These are phyloP conservation scores for Oleoguttula mirabilis DNA, from an alignment of 495 filamentous ascomycete species.

Conservation along the genomic window DNA sequence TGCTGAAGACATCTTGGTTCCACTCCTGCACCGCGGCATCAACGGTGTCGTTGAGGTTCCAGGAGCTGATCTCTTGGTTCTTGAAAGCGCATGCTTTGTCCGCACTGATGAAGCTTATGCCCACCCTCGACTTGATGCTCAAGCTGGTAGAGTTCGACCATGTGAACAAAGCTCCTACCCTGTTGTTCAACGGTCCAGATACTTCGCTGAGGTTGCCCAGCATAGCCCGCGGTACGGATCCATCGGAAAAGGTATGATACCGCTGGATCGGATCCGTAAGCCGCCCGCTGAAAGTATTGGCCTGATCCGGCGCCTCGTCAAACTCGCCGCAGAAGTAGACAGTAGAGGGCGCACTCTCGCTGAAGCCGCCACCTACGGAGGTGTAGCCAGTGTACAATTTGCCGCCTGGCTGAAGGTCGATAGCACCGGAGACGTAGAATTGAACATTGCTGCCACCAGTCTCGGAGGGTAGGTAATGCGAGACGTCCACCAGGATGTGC, in stretches of 20 bases:
- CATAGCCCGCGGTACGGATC: conserved; percentile 19
- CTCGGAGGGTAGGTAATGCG: conserved; percentile 26
- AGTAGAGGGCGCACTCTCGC: conserved; percentile 21
- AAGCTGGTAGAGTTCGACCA: conserved; percentile 16
- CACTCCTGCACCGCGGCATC: conserved; percentile 23
- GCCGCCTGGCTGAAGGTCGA: conserved; percentile 21
- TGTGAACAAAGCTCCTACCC: conserved; percentile 27
- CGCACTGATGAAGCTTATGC: conserved; percentile 27
- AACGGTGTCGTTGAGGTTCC: conserved; percentile 24
- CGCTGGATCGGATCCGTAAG: conserved; percentile 25
- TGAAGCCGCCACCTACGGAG: conserved; percentile 22
- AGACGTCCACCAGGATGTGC: conserved; percentile 27
- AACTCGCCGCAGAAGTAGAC: conserved; percentile 30
- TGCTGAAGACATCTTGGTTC: conserved; percentile 30
- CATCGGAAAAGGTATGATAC: conserved; percentile 15
- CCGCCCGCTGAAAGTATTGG: conserved; percentile 23
- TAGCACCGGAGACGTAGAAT: conserved; percentile 24
- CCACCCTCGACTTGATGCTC: conserved; percentile 24
- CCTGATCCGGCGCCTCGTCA: conserved; percentile 20
- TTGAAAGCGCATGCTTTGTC: conserved; percentile 29
- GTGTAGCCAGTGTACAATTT: conserved; percentile 25
- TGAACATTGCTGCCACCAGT: conserved; percentile 22
- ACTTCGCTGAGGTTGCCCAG: conserved; percentile 18
- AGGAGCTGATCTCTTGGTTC: conserved; percentile 24
- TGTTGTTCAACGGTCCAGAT: conserved; percentile 23